A percentile compares a stretch with the other conserved stretches of the same genome.
Conservation (phyloP, 208 protist genomes). For the Crithidia brevicula region DNA sequence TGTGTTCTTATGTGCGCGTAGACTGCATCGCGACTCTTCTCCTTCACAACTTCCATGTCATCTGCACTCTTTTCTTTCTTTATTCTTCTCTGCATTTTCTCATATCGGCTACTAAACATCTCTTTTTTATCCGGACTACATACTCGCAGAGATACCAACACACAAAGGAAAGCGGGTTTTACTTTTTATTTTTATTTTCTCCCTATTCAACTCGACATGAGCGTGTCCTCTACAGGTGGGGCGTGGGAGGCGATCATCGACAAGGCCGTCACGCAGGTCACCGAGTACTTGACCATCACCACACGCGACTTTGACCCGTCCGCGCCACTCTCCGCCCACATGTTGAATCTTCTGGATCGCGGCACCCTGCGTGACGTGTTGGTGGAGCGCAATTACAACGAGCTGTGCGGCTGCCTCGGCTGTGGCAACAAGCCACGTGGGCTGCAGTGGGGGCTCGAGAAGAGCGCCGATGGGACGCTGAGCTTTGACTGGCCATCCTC, state of each 20-base stretch:
- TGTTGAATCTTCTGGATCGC: slow-evolving; percentile 69
- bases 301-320: slow-evolving; percentile 45
- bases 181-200: too few relatives aligned
- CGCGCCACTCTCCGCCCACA: slow-evolving; percentile 40
- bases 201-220: too few relatives aligned
- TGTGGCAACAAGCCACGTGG: slow-evolving; percentile 51
- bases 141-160: too few relatives aligned
- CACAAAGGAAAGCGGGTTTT: too few relatives aligned
- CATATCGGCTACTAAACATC: too few relatives aligned
- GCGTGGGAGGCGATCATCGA: slow-evolving; percentile 78
- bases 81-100: too few relatives aligned
- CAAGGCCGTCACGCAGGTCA: slow-evolving; percentile 51
- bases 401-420: slow-evolving; percentile 67
- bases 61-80: too few relatives aligned
- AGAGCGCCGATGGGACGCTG: neutral
- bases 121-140: too few relatives aligned
- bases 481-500: slow-evolving; percentile 27
- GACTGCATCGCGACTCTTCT: too few relatives aligned
- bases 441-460: slow-evolving; percentile 10
- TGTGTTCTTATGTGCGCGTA: too few relatives aligned
- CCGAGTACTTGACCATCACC: slow-evolving; percentile 55
- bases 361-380: slow-evolving; percentile 58
- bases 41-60: too few relatives aligned
- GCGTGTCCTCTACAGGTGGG: slow-evolving; percentile 30
- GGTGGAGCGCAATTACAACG: slow-evolving; percentile 68